Evolutionary conservation across 768 basidiomycete species (phyloP), one percentile per base, ranked within the genome.

Genomic region (Tephrocybe sp.): DNA sequence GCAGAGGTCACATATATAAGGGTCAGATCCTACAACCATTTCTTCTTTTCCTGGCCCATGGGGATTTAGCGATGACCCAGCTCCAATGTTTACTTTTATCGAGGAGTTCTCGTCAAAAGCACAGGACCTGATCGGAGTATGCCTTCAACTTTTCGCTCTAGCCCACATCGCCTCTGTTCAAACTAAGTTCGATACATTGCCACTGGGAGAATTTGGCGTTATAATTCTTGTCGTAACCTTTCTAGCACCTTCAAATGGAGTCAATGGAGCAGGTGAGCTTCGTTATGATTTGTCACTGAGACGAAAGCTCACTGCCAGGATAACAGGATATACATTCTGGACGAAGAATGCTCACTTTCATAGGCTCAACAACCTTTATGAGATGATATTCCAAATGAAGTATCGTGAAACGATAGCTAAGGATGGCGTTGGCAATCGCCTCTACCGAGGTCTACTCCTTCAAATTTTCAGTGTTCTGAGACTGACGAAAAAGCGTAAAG

Each of bases 281-380:
- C n/a, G n/a, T n/a, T n/a, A n/a, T n/a, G n/a, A n/a, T n/a, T n/a
- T n/a, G n/a, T n/a, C n/a, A n/a, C n/a, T n/a, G n/a, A n/a, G n/a
- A n/a, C n/a, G n/a, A n/a, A n/a, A n/a, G n/a, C n/a, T n/a, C n/a
- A n/a, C n/a, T n/a, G n/a, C n/a, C n/a, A 33, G 23, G 42, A 36
- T n/a, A n/a, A 15, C 11, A 74, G 74, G 68, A 1, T 77, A 70
- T 48, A 61, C 72, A 1, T 75, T 71, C 48, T 73, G 69, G 69
- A 67, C 70, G 1, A 60, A 60, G 1, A 70, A 74, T 49, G 8
- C 19, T 0, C 52, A 65, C 47, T 78, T 71, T 49, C 62, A 68
- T 50, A 61, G 65, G 10, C 64, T 77, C 39, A 62, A 65, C 21
- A 46, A 63, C 12, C 64, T 77, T 10, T 71, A 72, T 49, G 57